These are phyloP conservation scores for Albatrellus sp. DNA, from an alignment of 1,284 basidiomycete species.

Conservation along the genomic window DNA sequence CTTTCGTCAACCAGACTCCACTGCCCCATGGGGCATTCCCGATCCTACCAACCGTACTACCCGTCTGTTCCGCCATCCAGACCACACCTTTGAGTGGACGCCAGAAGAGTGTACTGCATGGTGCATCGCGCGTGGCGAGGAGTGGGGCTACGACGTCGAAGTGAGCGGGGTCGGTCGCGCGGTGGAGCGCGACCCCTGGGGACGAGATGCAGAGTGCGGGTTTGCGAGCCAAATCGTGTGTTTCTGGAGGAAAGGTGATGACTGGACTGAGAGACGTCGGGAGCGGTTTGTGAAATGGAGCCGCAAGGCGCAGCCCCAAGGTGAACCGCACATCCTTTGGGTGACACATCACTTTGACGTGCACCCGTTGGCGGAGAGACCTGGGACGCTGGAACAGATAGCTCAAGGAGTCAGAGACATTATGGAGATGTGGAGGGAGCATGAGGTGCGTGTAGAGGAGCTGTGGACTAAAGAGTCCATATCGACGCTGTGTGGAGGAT, in stretches of 20 bases:
- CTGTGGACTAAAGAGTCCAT: constrained; percentile 60
- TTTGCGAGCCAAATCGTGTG: constrained; percentile 66
- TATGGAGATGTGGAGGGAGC: constrained; percentile 41
- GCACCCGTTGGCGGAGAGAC: constrained; percentile 32
- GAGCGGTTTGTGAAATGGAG: constrained; percentile 18
- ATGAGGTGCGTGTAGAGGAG: constrained; percentile 43
- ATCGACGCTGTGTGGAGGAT: constrained; percentile 53
- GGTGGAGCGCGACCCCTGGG: constrained; percentile 51
- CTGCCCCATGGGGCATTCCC: constrained; percentile 36
- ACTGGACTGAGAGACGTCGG: constrained; percentile 20
- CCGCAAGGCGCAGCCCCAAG: constrained; percentile 12
- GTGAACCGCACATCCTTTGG: constrained; percentile 35
- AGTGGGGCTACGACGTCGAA: constrained; percentile 67
- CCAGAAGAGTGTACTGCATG: constrained; percentile 65
- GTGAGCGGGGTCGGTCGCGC: constrained; percentile 44
- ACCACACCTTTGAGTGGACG: constrained; percentile 95
- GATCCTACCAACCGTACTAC: constrained; percentile 72
- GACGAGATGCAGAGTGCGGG: constrained; percentile 46
- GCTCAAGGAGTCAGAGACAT: constrained; percentile 33
- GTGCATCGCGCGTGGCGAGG: constrained; percentile 48
- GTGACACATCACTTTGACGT: constrained; percentile 37
- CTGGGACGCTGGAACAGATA: constrained; percentile 34
- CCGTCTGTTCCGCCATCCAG: constrained; percentile 65
- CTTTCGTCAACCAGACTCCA: constrained; percentile 39
- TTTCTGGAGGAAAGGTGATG: constrained; percentile 37